A percentile compares a stretch with the other conserved stretches of the same genome.
These are phyloP conservation scores for Arthroderma sp. DNA, from an alignment of 2,329 filamentous ascomycete genomes.

Conservation along the genomic window DNA sequence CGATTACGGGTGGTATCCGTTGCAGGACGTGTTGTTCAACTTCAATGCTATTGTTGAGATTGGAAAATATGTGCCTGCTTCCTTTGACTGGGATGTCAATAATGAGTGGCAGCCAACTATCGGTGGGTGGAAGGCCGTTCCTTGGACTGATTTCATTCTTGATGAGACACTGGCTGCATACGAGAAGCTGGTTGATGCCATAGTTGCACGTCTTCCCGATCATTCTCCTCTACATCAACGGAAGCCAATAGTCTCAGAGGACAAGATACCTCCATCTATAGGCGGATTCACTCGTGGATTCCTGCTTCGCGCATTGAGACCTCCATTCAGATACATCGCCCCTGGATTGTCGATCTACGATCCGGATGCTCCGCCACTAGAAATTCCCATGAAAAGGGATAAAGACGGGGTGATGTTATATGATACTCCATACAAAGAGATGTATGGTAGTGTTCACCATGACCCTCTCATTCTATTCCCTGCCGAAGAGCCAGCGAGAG, in stretches of 20 bases:
- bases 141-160: not conserved
- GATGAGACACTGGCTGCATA: not conserved
- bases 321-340: slow-evolving; percentile 4
- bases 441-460: not conserved
- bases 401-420: not conserved
- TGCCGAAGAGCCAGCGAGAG: not conserved
- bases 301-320: not conserved
- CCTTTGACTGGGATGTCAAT: too few species aligned
- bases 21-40: not conserved
- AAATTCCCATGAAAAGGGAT: not conserved
- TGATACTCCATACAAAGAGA: not conserved
- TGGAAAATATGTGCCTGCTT: not conserved
- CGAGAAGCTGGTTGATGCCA: not conserved
- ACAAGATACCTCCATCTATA: not conserved
- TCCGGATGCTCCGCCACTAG: not conserved
- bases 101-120: too few species aligned
- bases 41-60: not conserved
- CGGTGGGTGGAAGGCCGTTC: not conserved
- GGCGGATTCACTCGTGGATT: slow-evolving; percentile 1
- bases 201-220: not conserved
- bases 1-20: not conserved
- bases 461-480: not conserved
- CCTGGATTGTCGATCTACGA: not conserved
- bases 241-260: not conserved
- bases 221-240: not conserved